phyloP scores from a whole-genome alignment of 129 eudicot genomes.

The Gnaphalium uliginosum region DNA sequence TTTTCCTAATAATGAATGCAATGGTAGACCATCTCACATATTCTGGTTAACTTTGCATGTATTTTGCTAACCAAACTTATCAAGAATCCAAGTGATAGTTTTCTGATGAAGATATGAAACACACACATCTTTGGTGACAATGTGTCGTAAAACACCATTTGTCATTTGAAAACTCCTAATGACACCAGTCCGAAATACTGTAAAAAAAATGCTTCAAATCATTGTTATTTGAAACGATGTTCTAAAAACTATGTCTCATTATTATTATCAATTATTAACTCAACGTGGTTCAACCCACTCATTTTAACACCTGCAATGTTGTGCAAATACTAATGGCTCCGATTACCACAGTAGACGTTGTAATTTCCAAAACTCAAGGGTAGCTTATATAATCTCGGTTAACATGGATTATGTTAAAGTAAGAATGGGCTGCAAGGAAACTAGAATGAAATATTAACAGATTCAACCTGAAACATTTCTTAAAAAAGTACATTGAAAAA shows the following conservation, averaged over 20 bases:
- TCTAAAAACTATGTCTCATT: no score
- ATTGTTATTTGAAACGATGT: no score
- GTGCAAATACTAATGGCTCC: background rate
- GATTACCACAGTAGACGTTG: background rate
- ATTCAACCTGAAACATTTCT: background rate
- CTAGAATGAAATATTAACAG: background rate
- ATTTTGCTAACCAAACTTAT: background rate
- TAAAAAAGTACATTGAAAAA: background rate
- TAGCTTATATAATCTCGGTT: no score
- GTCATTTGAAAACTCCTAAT: background rate
- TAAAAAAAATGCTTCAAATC: background rate
- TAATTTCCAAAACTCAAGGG: no score
- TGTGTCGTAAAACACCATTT: background rate
- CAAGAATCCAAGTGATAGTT: background rate
- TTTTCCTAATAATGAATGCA: no score
- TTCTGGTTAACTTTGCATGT: no score
- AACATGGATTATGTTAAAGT: no score
- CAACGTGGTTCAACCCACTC: background rate
- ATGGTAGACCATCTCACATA: background rate
- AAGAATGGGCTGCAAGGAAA: slow-evolving; percentile 5
- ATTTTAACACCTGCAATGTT: background rate
- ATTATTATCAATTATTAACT: no score
- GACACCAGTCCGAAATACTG: background rate
- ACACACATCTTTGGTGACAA: background rate
- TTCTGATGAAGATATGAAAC: background rate